phyloP scores from a whole-genome alignment of 2,329 filamentous ascomycete species.

The Colletotrichum eremochloae region DNA sequence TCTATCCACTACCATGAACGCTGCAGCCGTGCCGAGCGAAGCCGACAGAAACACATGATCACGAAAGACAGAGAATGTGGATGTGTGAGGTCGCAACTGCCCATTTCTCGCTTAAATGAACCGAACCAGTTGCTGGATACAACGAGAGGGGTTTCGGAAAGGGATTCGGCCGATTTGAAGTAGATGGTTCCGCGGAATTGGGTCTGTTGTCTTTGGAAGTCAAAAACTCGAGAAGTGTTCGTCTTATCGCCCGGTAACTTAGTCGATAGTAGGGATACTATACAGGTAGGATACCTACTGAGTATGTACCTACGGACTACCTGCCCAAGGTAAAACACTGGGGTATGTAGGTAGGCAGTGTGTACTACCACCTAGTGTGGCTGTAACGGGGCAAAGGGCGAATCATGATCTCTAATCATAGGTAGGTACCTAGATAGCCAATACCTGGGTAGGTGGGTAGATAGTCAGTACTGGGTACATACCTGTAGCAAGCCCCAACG shows the following conservation, averaged over 20 bases:
- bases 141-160: background rate
- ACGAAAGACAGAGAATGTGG: background rate
- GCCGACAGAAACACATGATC: constrained; percentile 1
- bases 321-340: no score
- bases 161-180: constrained; percentile 4
- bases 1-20: constrained; percentile 12
- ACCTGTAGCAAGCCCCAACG: background rate
- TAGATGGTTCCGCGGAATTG: background rate
- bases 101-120: background rate
- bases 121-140: background rate
- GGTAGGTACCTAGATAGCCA: no score
- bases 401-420: no score
- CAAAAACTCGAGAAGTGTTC: constrained; percentile 3
- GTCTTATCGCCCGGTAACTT: background rate
- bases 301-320: no score
- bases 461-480: no score
- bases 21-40: constrained; percentile 5
- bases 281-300: no score
- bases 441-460: no score
- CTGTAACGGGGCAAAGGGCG: constrained; percentile 26
- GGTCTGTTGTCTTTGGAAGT: background rate
- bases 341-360: background rate
- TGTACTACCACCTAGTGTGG: constrained; percentile 18
- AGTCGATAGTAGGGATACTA: background rate
- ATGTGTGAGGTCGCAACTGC: background rate